Conservation (phyloP, 495 filamentous ascomycete genomes). For the Thermothielavioides terrestris region DNA sequence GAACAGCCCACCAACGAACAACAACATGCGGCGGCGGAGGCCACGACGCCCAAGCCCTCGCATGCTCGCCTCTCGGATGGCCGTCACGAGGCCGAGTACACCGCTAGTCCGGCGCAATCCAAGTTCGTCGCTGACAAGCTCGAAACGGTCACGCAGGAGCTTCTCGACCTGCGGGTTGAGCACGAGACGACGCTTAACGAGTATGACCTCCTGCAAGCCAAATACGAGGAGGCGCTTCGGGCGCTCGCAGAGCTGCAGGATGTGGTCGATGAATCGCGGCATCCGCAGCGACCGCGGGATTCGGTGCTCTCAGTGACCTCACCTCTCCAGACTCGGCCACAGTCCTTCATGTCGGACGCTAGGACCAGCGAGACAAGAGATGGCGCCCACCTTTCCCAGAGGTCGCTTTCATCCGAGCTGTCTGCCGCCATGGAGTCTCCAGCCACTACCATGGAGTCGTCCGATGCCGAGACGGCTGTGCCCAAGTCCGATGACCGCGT, state of each 20-base stretch:
- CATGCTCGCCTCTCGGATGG: slow-evolving; percentile 11
- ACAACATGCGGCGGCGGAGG: slow-evolving; percentile 23
- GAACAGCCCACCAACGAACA: slow-evolving; percentile 22
- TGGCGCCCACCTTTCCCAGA: slow-evolving; percentile 76
- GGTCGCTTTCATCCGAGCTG: slow-evolving; percentile 91
- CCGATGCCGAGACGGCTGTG: slow-evolving; percentile 45
- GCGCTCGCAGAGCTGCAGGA: slow-evolving; percentile 79
- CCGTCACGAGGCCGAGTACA: slow-evolving; percentile 26
- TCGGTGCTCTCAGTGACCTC: slow-evolving; percentile 49
- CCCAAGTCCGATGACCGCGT: slow-evolving; percentile 26
- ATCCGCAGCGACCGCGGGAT: slow-evolving; percentile 46
- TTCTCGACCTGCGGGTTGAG: slow-evolving; percentile 80
- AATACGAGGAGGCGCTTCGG: slow-evolving; percentile 83
- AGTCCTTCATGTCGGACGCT: slow-evolving; percentile 88
- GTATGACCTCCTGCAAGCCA: slow-evolving; percentile 71
- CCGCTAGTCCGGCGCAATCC: slow-evolving; percentile 66
- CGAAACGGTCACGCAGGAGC: slow-evolving; percentile 83
- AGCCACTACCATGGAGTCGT: slow-evolving; percentile 49
- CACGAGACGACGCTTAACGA: slow-evolving; percentile 79
- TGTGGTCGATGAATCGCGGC: slow-evolving; percentile 71
- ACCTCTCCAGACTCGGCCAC: slow-evolving; percentile 54
- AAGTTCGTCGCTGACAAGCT: slow-evolving; percentile 88
- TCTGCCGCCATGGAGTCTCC: slow-evolving; percentile 85
- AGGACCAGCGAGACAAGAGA: slow-evolving; percentile 66
- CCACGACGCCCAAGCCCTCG: slow-evolving; percentile 22